These are phyloP conservation scores for Mentha longifolia DNA, from an alignment of 257 asterid species.

Conservation along the genomic window DNA sequence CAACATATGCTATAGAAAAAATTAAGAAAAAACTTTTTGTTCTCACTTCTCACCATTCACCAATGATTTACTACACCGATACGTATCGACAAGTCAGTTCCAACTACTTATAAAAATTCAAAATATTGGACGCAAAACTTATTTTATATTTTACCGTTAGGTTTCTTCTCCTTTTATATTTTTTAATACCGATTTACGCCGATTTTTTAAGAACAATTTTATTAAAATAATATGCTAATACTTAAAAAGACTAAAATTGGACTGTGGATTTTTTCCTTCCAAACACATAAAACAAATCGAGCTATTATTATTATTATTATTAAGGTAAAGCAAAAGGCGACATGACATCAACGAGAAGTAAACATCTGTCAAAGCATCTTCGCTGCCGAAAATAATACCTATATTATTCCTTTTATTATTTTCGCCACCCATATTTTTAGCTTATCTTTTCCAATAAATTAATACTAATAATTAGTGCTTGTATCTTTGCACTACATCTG, in stretches of 20 bases:
- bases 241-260: background rate
- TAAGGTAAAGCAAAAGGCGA: constrained; percentile 7
- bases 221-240: background rate
- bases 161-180: background rate
- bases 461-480: background rate
- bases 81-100: background rate
- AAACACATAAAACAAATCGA: constrained; percentile 9
- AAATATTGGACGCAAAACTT: background rate
- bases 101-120: background rate
- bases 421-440: background rate
- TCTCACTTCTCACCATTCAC: no score
- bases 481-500: background rate
- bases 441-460: constrained; percentile 12
- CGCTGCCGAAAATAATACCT: no score
- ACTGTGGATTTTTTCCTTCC: background rate
- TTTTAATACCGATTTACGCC: background rate
- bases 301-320: background rate
- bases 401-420: background rate
- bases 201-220: background rate
- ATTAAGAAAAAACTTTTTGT: no score
- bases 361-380: background rate
- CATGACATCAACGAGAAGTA: constrained; percentile 25
- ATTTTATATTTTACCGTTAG: background rate
- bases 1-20: no score
- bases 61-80: background rate